Percentiles rank a stretch among this genome's conserved stretches.
Evolutionary conservation across 768 basidiomycete genomes (phyloP).

Genomic region (Exsudoporus frostii): DNA sequence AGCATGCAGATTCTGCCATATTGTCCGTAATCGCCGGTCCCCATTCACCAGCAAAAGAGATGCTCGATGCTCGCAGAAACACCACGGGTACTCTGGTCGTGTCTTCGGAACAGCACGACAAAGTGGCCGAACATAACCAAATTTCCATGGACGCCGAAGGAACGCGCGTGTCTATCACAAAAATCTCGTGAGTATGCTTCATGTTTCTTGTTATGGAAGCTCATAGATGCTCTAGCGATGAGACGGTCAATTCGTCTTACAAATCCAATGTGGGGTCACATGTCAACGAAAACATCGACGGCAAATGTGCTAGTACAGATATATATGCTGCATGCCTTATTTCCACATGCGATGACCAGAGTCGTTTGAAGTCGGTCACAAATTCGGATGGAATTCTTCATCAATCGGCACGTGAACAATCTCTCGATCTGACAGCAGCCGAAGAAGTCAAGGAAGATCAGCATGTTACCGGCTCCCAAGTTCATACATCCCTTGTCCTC

Average conservation of each 20-base stretch:
- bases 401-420: neutral
- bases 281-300: neutral
- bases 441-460: neutral
- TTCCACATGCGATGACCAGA: neutral
- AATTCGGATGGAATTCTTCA: neutral
- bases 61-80: neutral
- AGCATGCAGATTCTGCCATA: neutral
- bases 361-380: neutral
- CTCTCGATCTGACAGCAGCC: neutral
- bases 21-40: neutral
- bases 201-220: neutral
- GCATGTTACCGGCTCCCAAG: neutral
- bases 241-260: neutral
- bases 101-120: neutral
- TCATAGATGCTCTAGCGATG: constrained; percentile 4
- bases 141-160: neutral
- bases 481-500: neutral
- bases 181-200: neutral
- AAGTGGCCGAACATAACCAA: neutral
- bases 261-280: neutral
- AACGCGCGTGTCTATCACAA: neutral
- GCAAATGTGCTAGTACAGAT: neutral
- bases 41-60: neutral
- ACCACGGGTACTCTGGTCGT: neutral
- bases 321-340: neutral